Conservation (phyloP, 768 basidiomycete genomes). For the Pholiota microspora region DNA sequence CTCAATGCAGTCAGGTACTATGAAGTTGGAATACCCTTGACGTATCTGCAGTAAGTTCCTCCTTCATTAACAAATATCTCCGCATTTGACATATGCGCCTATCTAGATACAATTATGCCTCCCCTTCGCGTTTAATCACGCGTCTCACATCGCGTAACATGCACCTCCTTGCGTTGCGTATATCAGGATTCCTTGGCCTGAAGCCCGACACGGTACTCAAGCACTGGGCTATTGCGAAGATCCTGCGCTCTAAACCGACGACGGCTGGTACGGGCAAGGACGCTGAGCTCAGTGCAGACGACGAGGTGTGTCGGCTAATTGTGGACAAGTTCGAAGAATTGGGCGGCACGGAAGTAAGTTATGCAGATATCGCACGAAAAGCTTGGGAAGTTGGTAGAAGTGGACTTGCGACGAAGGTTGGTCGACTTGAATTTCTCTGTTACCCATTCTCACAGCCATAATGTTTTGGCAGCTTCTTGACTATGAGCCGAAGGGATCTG, state of each 20-base stretch:
- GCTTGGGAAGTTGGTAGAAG: constrained; percentile 89
- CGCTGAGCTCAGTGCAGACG: constrained; percentile 64
- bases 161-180: constrained; percentile 88
- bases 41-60: constrained; percentile 76
- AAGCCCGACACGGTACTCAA: constrained; percentile 86
- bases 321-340: constrained; percentile 88
- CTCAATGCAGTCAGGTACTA: constrained; percentile 90
- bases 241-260: constrained; percentile 65
- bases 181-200: constrained; percentile 80
- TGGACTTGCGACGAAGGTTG: constrained; percentile 81
- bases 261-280: constrained; percentile 51
- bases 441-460: background rate
- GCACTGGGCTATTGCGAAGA: constrained; percentile 96
- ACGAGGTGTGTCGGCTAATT: constrained; percentile 76
- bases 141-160: constrained; percentile 85
- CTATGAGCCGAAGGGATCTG: constrained; percentile 81
- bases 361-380: constrained; percentile 90
- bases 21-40: constrained; percentile 91
- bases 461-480: too few relatives aligned
- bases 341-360: constrained; percentile 78
- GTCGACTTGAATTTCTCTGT: background rate
- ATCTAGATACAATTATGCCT: constrained; percentile 74
- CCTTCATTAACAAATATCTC: background rate
- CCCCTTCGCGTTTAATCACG: constrained; percentile 76
- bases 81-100: background rate